phyloP scores from a whole-genome alignment of 2,329 filamentous ascomycete species.

The Botryotinia narcissicola region DNA sequence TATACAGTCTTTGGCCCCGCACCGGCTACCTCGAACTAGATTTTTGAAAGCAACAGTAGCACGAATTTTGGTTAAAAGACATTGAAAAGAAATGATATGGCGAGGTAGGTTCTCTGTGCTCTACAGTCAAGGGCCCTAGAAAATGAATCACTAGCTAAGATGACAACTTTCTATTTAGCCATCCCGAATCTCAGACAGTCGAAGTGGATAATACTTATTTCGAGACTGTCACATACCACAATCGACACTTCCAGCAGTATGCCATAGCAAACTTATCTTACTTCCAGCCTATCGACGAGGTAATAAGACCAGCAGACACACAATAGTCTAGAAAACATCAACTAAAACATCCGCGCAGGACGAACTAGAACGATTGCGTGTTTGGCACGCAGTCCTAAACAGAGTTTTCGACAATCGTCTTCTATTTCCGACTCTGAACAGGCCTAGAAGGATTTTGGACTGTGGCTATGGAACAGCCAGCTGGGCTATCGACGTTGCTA shows the following conservation, averaged over 20 bases:
- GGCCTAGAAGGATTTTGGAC: conserved; percentile 61
- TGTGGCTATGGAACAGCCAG: conserved; percentile 70
- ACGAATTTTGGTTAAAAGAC: background rate
- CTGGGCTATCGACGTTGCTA: conserved; percentile 69
- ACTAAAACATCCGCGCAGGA: conserved; percentile 47
- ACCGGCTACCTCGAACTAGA: background rate
- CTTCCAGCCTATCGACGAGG: conserved; percentile 70
- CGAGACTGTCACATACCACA: conserved; percentile 58
- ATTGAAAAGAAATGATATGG: background rate
- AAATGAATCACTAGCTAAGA: conserved; percentile 6
- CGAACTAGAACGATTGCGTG: conserved; percentile 63
- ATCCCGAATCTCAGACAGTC: conserved; percentile 28
- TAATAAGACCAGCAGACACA: conserved; percentile 39
- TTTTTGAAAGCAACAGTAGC: background rate
- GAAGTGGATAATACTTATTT: conserved; percentile 57
- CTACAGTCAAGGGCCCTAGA: background rate
- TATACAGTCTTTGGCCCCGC: background rate
- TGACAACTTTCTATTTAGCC: background rate
- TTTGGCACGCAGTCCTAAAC: conserved; percentile 61
- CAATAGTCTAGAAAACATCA: background rate
- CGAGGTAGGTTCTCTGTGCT: conserved; percentile 6
- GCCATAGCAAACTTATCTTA: conserved; percentile 63
- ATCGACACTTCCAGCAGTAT: conserved; percentile 65
- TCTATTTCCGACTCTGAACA: conserved; percentile 65
- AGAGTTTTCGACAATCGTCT: conserved; percentile 64